Evolutionary conservation across 1,284 basidiomycete genomes (phyloP).

Genomic region (Kwoniella shivajii): DNA sequence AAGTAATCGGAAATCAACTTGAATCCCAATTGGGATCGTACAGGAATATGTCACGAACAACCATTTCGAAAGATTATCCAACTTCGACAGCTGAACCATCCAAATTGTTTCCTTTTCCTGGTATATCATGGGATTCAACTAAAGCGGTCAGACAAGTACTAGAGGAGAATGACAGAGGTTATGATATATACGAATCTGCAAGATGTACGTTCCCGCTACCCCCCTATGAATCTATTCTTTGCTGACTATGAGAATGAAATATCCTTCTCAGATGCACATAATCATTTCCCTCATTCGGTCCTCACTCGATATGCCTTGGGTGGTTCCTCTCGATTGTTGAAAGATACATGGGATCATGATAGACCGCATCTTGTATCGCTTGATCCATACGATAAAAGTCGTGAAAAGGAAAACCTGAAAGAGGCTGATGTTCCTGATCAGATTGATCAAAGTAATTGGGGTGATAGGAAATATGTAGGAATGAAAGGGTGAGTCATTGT

Average conservation of each 20-base stretch:
- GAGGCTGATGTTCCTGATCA: slow-evolving; percentile 23
- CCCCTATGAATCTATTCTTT: background rate
- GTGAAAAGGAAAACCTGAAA: slow-evolving; percentile 31
- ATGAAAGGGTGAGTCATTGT: slow-evolving; percentile 58
- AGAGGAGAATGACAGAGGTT: slow-evolving; percentile 60
- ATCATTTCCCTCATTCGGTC: slow-evolving; percentile 60
- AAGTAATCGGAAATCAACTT: too few relatives aligned
- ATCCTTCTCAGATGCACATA: slow-evolving; percentile 55
- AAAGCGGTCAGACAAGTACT: slow-evolving; percentile 58
- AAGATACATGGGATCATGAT: slow-evolving; percentile 51
- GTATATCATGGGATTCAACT: slow-evolving; percentile 60
- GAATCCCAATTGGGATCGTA: too few relatives aligned
- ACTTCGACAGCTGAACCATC: slow-evolving; percentile 38
- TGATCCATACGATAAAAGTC: slow-evolving; percentile 49
- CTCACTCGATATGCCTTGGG: slow-evolving; percentile 68
- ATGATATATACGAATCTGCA: slow-evolving; percentile 61
- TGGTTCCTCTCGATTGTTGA: slow-evolving; percentile 59
- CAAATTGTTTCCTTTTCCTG: slow-evolving; percentile 52
- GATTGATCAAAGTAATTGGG: slow-evolving; percentile 59
- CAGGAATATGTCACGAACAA: background rate
- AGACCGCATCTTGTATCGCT: slow-evolving; percentile 57
- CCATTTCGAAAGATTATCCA: slow-evolving; percentile 30
- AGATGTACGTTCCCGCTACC: slow-evolving; percentile 32
- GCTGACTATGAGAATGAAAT: background rate
- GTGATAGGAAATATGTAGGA: slow-evolving; percentile 58